Base-by-base conservation (phyloP, 192 early-diverging fungal species). In the Jimgerdemannia flammicorona region DNA sequence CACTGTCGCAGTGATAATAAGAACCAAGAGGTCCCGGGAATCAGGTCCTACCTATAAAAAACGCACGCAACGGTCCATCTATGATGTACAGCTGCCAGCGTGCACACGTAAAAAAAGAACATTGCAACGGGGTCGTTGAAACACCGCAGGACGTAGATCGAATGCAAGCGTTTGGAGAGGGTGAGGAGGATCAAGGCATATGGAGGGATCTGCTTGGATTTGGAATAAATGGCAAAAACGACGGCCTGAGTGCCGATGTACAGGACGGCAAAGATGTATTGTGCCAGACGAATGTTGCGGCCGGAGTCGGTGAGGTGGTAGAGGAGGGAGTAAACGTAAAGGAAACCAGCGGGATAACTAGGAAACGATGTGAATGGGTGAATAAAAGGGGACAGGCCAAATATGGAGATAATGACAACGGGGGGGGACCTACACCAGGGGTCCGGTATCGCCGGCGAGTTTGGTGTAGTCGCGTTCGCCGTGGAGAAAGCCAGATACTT, bases 71-170 rank as follows among this genome's bases (percentile, higher is more conserved):
- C 63, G 43, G 69, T 79, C 85, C 87, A 90, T 41, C 84, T 70
- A 29, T 76, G 74, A 66, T 86, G 54, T 17, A 89, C 69, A 83
- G 97, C 86, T 2, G 90, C 85, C n/a, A 90, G 78, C 8, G 93
- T 84, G 43, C 89, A 85, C 11, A 84, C 69, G 77, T 94, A 96
- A 14, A 96, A 76, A 67, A 91, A 88, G n/a, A 94, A 77, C 94
- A 97, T 97, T 9, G 95, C 94, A 4, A 97, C 81, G 0, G 93
- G 86, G 77, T 98, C 97, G 80, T 99, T 99, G 78, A 99, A 99
- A 64, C 95, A 86, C 11, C 97, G 85, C 42, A 99, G 86, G 8
- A 94, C 90, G 74, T 89, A 98, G 73, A 99, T 97, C 9, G 97
- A 99, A 77, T 99, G 96, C 64, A 96, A 77, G n/a, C 97, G 86